Conservation (phyloP, 164 flowering plant species). For the Protea cynaroides region DNA sequence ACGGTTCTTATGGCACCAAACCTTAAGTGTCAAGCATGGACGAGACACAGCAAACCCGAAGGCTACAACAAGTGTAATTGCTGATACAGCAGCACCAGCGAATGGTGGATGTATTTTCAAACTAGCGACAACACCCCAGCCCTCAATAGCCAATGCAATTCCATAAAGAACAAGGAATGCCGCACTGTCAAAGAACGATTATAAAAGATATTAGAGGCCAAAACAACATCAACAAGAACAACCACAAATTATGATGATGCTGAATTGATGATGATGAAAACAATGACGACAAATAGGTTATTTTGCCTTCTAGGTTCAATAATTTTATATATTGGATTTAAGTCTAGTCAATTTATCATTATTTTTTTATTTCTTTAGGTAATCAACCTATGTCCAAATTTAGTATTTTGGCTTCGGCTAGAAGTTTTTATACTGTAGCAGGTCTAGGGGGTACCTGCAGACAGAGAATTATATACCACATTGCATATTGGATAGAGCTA, state of each 20-base stretch:
- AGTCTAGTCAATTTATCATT: too few relatives aligned
- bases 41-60: constrained; percentile 99
- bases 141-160: constrained; percentile 93
- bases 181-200: constrained; percentile 43
- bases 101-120: constrained; percentile 91
- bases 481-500: too few relatives aligned
- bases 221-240: not conserved
- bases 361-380: too few relatives aligned
- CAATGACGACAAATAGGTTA: too few relatives aligned
- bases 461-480: too few relatives aligned
- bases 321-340: too few relatives aligned
- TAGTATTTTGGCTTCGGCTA: too few relatives aligned
- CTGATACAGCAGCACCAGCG: constrained; percentile 99
- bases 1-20: constrained; percentile 19
- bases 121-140: constrained; percentile 99
- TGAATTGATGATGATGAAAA: not conserved
- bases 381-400: too few relatives aligned
- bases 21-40: constrained; percentile 94
- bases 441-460: too few relatives aligned
- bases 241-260: not conserved
- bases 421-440: too few relatives aligned
- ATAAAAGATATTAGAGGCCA: constrained; percentile 11
- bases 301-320: too few relatives aligned
- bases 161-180: constrained; percentile 96
- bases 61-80: constrained; percentile 91